Evolutionary conservation across 257 asterid species (phyloP).

Genomic region (Scutellaria barbata): DNA sequence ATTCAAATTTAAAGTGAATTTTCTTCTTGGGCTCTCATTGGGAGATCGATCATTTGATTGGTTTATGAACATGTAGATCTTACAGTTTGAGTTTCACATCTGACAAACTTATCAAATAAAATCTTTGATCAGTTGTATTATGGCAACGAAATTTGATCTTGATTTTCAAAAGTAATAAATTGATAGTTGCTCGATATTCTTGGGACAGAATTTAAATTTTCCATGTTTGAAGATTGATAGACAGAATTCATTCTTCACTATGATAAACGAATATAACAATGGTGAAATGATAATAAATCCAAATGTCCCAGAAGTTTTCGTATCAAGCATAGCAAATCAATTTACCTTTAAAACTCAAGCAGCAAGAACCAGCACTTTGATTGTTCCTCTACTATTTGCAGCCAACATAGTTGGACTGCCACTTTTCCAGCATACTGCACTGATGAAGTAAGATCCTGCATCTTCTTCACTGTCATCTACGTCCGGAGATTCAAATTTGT

Average conservation of each 20-base stretch:
- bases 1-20: neutral
- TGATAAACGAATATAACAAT: neutral
- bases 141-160: too few species aligned
- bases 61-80: too few species aligned
- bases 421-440: slow-evolving; percentile 95
- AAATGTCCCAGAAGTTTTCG: neutral
- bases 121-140: too few species aligned
- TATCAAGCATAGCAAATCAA: neutral
- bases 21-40: too few species aligned
- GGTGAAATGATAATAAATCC: slow-evolving; percentile 8
- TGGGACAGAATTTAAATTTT: neutral
- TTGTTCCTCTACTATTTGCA: slow-evolving; percentile 85
- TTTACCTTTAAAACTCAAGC: slow-evolving; percentile 43
- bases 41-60: too few species aligned
- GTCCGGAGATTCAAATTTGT: slow-evolving; percentile 66
- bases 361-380: slow-evolving; percentile 78
- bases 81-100: too few species aligned
- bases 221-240: neutral
- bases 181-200: too few species aligned
- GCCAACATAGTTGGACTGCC: slow-evolving; percentile 78
- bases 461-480: slow-evolving; percentile 58
- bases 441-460: slow-evolving; percentile 72
- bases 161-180: too few species aligned
- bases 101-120: too few species aligned
- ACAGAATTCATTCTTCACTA: neutral